Evolutionary conservation across 495 filamentous ascomycete species (phyloP), one percentile per base, ranked within the genome.

Genomic region (Niebla homalea): DNA sequence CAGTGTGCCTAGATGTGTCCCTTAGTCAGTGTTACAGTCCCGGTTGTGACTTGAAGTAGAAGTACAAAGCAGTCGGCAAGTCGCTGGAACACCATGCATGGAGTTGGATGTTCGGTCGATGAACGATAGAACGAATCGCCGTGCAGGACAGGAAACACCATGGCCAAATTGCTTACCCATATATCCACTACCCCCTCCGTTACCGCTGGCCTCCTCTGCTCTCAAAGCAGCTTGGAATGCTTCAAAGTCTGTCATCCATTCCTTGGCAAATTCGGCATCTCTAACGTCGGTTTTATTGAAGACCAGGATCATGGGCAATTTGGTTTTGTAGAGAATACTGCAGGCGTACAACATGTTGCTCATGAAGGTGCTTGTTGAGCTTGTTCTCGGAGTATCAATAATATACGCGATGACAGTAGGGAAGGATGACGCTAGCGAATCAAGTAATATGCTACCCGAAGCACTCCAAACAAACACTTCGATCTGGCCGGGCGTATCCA

Each of bases 191-290:
- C 85, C 84, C 3, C 83, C 82, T 60, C 87, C 92, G 16, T 78
- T 80, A 20, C 87, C 87, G 2, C 67, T 63, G 49, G 84, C 80
- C 66, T 97, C 86, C 63, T 94, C 89, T 44, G 75, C 64, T 35
- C 78, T 72, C 29, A 99, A 67, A 36, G 92, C 92, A 26, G 75
- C 77, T 64, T 97, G 93, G 66, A 99, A 99, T 14, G 85, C 80
- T 54, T 97, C 90, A 59, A 93, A 97, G 62, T 99, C 89, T 16
- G 89, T 94, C 92, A 99, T 99, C 92, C 92, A 99, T 63, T 97
- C 89, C 70, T 94, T 93, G 8, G 87, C 92, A 58, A 94, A 95
- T 19, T 74, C 75, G 3, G 89, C 87, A 59, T 92, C 85, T 61
- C 92, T 83, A 5, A 92, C 85, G 62, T 98, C 92, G 0, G 89